phyloP scores from a whole-genome alignment of 768 basidiomycete genomes.

The Leucogyrophana mollusca region DNA sequence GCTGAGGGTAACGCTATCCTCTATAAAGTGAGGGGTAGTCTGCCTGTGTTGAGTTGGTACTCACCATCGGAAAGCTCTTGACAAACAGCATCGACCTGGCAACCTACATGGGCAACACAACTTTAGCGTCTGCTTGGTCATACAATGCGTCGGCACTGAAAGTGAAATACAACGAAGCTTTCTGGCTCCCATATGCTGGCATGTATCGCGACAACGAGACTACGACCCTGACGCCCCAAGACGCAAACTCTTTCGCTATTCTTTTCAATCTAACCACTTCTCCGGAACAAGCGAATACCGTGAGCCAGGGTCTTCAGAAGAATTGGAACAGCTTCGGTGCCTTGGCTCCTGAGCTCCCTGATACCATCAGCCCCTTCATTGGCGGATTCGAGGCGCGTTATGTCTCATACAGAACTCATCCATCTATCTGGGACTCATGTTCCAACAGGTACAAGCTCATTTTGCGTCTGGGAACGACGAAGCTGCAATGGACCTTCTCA shows the following conservation, averaged over 20 bases:
- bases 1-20: slow-evolving; percentile 55
- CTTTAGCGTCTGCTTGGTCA: slow-evolving; percentile 37
- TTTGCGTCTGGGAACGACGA: slow-evolving; percentile 52
- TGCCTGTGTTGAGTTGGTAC: no score
- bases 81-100: slow-evolving; percentile 48
- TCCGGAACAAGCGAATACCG: slow-evolving; percentile 32
- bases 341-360: slow-evolving; percentile 54
- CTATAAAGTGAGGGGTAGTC: slow-evolving; percentile 36
- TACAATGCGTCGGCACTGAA: slow-evolving; percentile 50
- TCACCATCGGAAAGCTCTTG: slow-evolving; percentile 38
- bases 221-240: slow-evolving; percentile 53
- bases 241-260: slow-evolving; percentile 56
- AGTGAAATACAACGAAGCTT: slow-evolving; percentile 44
- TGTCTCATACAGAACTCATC: no score
- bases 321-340: slow-evolving; percentile 56
- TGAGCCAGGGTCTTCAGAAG: slow-evolving; percentile 46
- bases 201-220: slow-evolving; percentile 56
- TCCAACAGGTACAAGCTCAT: slow-evolving; percentile 51
- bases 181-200: slow-evolving; percentile 48
- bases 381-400: slow-evolving; percentile 52
- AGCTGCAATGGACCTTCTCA: slow-evolving; percentile 51
- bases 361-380: slow-evolving; percentile 61
- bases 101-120: slow-evolving; percentile 30
- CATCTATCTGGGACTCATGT: not conserved
- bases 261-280: slow-evolving; percentile 50